Evolutionary conservation across 257 asterid species (phyloP).

Genomic region (Asclepias syriaca): DNA sequence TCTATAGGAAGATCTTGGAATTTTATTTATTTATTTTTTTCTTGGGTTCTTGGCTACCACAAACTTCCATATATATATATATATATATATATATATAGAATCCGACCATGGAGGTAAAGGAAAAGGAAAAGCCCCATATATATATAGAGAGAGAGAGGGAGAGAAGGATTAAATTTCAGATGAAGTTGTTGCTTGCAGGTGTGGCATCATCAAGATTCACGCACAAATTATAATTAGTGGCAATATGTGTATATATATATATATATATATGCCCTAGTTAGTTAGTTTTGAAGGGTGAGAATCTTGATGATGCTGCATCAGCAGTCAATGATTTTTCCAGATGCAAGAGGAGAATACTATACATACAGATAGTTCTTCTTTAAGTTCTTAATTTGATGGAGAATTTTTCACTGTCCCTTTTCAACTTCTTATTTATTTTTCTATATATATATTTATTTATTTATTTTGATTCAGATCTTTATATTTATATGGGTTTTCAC

Average conservation of each 20-base stretch:
- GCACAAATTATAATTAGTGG: conserved; percentile 5
- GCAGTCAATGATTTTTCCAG: conserved; percentile 18
- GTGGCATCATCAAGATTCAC: conserved; percentile 37
- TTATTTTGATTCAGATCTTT: too few species aligned
- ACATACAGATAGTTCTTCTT: too few species aligned
- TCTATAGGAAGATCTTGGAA: too few species aligned
- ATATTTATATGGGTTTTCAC: too few species aligned
- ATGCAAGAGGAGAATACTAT: not conserved
- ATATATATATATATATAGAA: too few species aligned
- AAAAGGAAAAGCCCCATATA: too few species aligned
- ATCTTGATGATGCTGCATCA: conserved; percentile 51
- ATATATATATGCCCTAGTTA: not conserved
- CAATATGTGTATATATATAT: not conserved
- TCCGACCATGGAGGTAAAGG: not conserved
- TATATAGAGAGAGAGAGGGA: too few species aligned
- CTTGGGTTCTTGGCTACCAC: too few species aligned
- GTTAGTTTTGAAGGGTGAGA: conserved; percentile 20
- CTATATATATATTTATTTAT: too few species aligned
- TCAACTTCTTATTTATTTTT: not conserved
- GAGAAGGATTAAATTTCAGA: not conserved
- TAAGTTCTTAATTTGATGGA: not conserved
- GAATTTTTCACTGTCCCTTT: not conserved
- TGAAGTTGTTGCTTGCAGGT: conserved; percentile 27
- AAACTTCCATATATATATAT: not conserved
- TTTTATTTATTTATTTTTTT: too few species aligned